These are phyloP conservation scores for Lagerstroemia speciosa DNA, from an alignment of 345 rosid species.

Conservation along the genomic window DNA sequence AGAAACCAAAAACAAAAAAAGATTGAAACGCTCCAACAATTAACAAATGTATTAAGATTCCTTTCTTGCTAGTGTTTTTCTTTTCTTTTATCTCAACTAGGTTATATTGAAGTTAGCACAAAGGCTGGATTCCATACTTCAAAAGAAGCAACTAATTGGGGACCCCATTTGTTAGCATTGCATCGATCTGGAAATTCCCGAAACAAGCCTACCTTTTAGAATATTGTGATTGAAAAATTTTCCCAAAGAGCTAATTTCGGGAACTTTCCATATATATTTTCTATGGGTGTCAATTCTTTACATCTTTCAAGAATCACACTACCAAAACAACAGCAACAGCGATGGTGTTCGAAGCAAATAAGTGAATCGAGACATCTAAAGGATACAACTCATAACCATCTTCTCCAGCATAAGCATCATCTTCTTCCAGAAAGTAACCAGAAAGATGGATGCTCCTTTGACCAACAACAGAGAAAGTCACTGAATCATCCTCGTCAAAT, in stretches of 20 bases:
- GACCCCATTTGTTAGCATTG: no score
- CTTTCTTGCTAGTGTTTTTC: no score
- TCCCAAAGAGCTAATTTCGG: not conserved
- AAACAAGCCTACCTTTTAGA: no score
- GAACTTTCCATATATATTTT: no score
- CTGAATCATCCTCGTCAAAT: conserved; percentile 52
- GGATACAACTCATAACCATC: conserved; percentile 72
- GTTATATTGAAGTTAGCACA: no score
- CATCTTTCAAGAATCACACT: not conserved
- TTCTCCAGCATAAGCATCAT: conserved; percentile 38
- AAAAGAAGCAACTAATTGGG: no score
- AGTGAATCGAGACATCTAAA: conserved; percentile 11
- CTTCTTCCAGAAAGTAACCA: conserved; percentile 59
- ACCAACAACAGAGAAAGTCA: conserved; percentile 71
- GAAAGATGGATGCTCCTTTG: conserved; percentile 71
- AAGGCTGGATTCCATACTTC: no score
- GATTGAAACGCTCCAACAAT: not conserved
- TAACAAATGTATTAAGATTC: not conserved
- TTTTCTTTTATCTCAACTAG: no score
- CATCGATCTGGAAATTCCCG: no score
- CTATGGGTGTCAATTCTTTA: not conserved
- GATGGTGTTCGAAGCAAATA: not conserved
- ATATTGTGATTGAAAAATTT: not conserved
- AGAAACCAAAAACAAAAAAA: not conserved
- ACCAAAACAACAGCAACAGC: not conserved